A percentile compares a stretch with the other conserved stretches of the same genome.
These are phyloP conservation scores for Sporothrix phasma DNA, from an alignment of 2,329 filamentous ascomycete species.

Conservation along the genomic window DNA sequence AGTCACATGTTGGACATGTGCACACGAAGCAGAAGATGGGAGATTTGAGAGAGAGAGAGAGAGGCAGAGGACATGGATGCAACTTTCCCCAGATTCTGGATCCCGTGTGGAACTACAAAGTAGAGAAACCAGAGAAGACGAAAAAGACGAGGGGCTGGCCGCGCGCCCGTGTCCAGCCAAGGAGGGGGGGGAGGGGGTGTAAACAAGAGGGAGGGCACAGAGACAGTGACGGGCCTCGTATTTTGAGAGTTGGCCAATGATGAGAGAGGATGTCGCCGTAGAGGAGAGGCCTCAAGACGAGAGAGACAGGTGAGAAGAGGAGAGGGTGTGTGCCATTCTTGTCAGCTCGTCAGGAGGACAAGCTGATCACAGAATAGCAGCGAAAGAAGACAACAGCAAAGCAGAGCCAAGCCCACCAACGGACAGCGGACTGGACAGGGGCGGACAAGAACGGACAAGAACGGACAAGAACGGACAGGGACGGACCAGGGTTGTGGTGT, in stretches of 20 bases:
- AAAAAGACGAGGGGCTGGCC: background rate
- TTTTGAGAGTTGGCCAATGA: background rate
- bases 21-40: background rate
- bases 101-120: background rate
- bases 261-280: background rate
- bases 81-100: constrained; percentile 14
- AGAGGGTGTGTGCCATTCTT: background rate
- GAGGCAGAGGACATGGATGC: background rate
- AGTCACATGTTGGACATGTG: too few relatives aligned
- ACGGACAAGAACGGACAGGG: background rate
- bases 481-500: background rate
- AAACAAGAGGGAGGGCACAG: background rate
- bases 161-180: background rate
- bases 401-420: background rate
- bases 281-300: background rate
- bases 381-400: background rate
- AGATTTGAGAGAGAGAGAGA: too few relatives aligned
- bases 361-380: background rate
- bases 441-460: background rate
- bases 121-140: background rate
- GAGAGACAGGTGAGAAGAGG: background rate
- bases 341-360: background rate
- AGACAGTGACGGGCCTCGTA: background rate
- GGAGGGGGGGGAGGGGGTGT: too few relatives aligned
- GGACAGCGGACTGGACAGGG: background rate